Evolutionary conservation across 179 eudicot species (phyloP), one percentile per base, ranked within the genome.

Genomic region (Amaranthus tricolor): DNA sequence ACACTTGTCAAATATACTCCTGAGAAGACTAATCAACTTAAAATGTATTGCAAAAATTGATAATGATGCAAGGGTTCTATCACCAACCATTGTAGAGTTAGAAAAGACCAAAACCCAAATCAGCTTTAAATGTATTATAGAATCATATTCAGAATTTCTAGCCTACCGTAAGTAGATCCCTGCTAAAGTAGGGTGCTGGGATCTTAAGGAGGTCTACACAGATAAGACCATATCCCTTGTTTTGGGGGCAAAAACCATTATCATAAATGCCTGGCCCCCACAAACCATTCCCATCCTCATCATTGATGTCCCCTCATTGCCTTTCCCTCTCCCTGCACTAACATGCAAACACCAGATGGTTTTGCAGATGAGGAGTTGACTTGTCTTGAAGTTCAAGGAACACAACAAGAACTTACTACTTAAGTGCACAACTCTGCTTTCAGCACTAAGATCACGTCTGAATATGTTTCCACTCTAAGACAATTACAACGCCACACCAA

Each of bases 381-480:
- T 73, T 61, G 15, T 20, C 21, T 21, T 13, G 52, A 31, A 50
- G 14, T 13, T n/a, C 47, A 12, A 62, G n/a, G 21, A 11, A n/a
- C 40, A 6, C 11, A 73, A 9, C 12, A 45, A 52, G 53, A 50
- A 74, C 21, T 9, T 2, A 5, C 14, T 63, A 54, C 14, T 62
- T 62, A 20, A 54, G 21, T 49, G 45, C 56, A 74, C n/a, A 69
- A 68, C 9, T 55, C 59, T 43, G 55, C n/a, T 40, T 43, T 53
- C 56, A 79, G 56, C 13, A 15, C 3, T 5, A 61, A 53, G 61
- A 54, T 31, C 8, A 49, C 24, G 16, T 48, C n/a, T 15, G 53
- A 71, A 44, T 6, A 61, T 45, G 56, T 52, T 44, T 51, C 7
- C 5, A 50, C 8, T 5, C 47, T 19, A 44, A 24, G 49, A 45